Conservation (phyloP, 75 land plant genomes). For the Cupressus sempervirens region DNA sequence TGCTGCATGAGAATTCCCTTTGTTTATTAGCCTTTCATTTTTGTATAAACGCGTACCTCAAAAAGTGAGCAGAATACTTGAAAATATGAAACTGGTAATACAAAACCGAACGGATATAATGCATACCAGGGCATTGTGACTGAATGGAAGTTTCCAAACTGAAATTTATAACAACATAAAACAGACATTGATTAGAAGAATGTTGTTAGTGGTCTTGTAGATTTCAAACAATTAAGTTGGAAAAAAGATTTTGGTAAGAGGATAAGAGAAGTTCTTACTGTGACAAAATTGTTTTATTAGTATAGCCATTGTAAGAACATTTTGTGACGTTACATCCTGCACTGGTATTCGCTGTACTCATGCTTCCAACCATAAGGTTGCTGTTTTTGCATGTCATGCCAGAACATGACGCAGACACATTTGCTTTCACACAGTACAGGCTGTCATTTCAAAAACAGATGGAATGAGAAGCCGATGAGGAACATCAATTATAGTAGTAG, state of each 20-base stretch:
- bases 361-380: slow-evolving; percentile 64
- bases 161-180: slow-evolving; percentile 14
- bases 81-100: background rate
- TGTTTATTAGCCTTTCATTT: background rate
- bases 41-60: background rate
- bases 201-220: background rate
- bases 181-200: slow-evolving; percentile 1
- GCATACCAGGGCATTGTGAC: slow-evolving; percentile 62
- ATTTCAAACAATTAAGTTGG: background rate
- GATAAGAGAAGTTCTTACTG: slow-evolving; percentile 24
- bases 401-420: slow-evolving; percentile 56
- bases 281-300: slow-evolving; percentile 46
- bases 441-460: slow-evolving; percentile 25
- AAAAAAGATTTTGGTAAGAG: background rate
- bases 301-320: slow-evolving; percentile 58
- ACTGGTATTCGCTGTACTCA: slow-evolving; percentile 29
- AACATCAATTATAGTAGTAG: background rate
- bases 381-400: slow-evolving; percentile 70
- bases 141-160: slow-evolving; percentile 55
- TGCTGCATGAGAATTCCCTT: background rate
- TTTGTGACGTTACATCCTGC: slow-evolving; percentile 75
- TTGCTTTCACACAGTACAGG: slow-evolving; percentile 61
- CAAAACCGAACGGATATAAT: background rate
- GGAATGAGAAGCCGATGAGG: background rate
- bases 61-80: background rate